Evolutionary conservation across 1,139 yeast genomes (phyloP), one percentile per base, ranked within the genome.

Genomic region (Lodderomyces pseudojiufengensis): DNA sequence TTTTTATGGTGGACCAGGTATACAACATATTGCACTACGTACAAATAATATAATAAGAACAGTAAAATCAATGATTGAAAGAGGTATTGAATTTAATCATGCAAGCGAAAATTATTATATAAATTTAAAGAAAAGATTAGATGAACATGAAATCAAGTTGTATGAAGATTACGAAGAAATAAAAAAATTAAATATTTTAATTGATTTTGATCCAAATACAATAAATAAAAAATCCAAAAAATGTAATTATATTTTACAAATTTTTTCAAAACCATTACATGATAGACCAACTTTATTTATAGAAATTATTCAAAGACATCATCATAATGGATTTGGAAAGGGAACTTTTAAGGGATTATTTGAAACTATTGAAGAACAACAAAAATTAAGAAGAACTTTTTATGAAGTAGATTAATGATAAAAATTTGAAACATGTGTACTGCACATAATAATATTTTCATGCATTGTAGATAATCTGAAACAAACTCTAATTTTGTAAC

Each of bases 321-420:
- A 84, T 50, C 90, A 84, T 54, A 73, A 80, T 43, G 95, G 95
- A 1, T 86, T 86, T 60, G 95, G 95, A 0, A 87, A 86, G 35
- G 95, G 95, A 0, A 86, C 88, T 37, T 86, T 86, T 62, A 82
- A 78, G 53, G 84, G 92, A 0, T 63, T 86, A 34, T 85, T 84
- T 51, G 90, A 84, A 52, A 77, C 85, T 4, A 79, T 86, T 41
- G 95, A 84, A 54, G 63, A 60, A 41, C 85, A 72, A 42, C 85
- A 80, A 49, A 61, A 55, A 44, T 50, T 59, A 32, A 59, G 83
- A 35, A 82, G 82, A 3, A 76, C 78, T 18, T 53, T 74, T 28
- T 43, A 42, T 4, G 43, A 44, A 29, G 29, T 32, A 2, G 36
- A 35, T 5, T 28, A 28, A 22, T 4, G 9, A 25, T 6, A 22